A percentile compares a stretch with the other conserved stretches of the same genome.
Conservation (phyloP, 768 basidiomycete species). For the Mrakia blollopis region DNA sequence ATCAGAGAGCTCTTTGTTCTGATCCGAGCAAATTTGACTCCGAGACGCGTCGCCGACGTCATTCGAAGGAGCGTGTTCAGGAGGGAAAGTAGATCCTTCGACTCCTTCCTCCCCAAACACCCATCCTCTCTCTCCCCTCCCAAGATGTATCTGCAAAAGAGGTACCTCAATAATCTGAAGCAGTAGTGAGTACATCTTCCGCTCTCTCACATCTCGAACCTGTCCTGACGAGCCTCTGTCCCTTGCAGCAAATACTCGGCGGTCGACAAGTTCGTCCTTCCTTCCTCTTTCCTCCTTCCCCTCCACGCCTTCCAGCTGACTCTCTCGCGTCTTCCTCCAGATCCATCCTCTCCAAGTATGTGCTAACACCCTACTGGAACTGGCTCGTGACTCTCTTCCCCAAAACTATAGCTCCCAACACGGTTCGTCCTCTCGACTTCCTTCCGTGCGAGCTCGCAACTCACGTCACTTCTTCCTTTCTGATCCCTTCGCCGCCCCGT, state of each 20-base stretch:
- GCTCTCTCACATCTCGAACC: not conserved
- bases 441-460: not conserved
- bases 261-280: slow-evolving; percentile 24
- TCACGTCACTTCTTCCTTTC: not conserved
- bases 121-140: not conserved
- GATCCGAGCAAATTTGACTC: not conserved
- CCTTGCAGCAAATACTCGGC: slow-evolving; percentile 32
- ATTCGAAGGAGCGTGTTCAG: not conserved
- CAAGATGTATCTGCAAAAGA: slow-evolving; percentile 16
- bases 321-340: slow-evolving; percentile 44
- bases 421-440: slow-evolving; percentile 52
- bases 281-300: not conserved
- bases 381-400: slow-evolving; percentile 90
- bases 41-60: not conserved
- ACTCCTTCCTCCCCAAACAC: not conserved
- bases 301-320: not conserved
- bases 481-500: not conserved
- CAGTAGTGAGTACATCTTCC: slow-evolving; percentile 22
- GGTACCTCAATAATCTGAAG: slow-evolving; percentile 23
- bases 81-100: not conserved
- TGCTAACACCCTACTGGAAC: slow-evolving; percentile 82
- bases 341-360: slow-evolving; percentile 67
- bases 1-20: not conserved
- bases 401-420: slow-evolving; percentile 76
- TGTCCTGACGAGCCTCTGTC: not conserved